Evolutionary conservation across 192 early-diverging fungal species (phyloP).

Genomic region (Rhizophlyctis rosea): DNA sequence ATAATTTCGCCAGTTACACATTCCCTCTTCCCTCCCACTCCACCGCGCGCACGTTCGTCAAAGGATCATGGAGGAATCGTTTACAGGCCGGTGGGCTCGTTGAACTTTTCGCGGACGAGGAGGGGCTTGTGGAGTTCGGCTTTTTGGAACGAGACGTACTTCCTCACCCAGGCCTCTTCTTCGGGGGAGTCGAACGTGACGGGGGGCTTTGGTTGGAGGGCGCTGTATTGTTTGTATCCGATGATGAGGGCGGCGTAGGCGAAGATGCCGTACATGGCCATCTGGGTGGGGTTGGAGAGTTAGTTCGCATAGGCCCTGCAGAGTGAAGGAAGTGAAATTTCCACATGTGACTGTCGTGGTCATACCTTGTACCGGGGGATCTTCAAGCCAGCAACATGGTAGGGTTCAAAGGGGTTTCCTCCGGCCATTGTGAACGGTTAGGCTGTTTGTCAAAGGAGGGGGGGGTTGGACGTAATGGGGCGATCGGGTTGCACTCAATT

Average conservation of each 20-base stretch:
- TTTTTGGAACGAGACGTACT: conserved; percentile 39
- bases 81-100: conserved; percentile 25
- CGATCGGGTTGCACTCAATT: too few relatives aligned
- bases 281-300: conserved; percentile 18
- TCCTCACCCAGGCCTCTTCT: conserved; percentile 46
- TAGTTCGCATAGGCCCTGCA: background rate
- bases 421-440: conserved; percentile 18
- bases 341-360: too few relatives aligned
- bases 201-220: conserved; percentile 35
- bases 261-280: conserved; percentile 38
- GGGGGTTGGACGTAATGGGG: too few relatives aligned
- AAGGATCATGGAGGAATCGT: background rate
- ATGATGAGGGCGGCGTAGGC: conserved; percentile 37
- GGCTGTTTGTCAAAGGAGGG: too few relatives aligned
- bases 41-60: background rate
- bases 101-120: conserved; percentile 29
- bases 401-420: conserved; percentile 49
- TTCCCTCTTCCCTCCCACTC: background rate
- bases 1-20: too few relatives aligned
- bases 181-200: conserved; percentile 37
- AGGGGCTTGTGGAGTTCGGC: conserved; percentile 44
- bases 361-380: conserved; percentile 50
- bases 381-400: conserved; percentile 35
- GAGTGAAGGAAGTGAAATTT: background rate
- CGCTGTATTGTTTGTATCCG: conserved; percentile 27